Conservation (phyloP, 1,139 yeast species). For the Pichia sp. region DNA sequence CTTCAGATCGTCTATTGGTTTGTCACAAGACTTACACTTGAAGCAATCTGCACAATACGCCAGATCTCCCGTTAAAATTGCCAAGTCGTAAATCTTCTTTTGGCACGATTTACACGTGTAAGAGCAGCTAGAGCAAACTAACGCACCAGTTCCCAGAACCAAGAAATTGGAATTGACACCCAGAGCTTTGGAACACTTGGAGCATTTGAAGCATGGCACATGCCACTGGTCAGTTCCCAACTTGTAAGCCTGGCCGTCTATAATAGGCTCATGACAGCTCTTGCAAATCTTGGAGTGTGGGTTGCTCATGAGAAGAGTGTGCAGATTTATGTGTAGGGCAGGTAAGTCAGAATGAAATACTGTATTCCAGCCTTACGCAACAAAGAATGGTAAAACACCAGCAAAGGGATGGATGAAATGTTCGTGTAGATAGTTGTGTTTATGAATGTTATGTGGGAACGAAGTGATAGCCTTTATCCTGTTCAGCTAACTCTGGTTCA, state of each 20-base stretch:
- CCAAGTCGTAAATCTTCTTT: slow-evolving; percentile 88
- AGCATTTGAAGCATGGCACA: slow-evolving; percentile 84
- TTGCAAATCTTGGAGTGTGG: slow-evolving; percentile 25
- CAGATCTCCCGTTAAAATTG: slow-evolving; percentile 92
- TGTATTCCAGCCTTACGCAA: not conserved
- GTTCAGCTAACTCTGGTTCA: not conserved
- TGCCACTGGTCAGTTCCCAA: slow-evolving; percentile 95
- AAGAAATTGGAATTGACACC: slow-evolving; percentile 88
- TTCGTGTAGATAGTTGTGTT: not conserved
- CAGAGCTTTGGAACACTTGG: slow-evolving; percentile 70
- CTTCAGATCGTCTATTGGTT: slow-evolving; percentile 80
- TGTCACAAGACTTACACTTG: slow-evolving; percentile 84
- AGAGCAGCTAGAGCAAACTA: slow-evolving; percentile 88
- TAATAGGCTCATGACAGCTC: slow-evolving; percentile 40
- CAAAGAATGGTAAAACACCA: not conserved
- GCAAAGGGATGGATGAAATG: not conserved
- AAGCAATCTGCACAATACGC: slow-evolving; percentile 93
- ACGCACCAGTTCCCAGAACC: slow-evolving; percentile 86
- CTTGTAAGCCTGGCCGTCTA: slow-evolving; percentile 78
- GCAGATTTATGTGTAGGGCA: slow-evolving; percentile 1
- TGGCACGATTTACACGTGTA: slow-evolving; percentile 85
- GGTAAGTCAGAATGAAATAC: not conserved
- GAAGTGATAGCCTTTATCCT: not conserved
- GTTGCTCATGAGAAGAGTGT: not conserved
- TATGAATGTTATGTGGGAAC: not conserved